Conservation (phyloP, 495 filamentous ascomycete genomes). For the Penicillium waksmanii region DNA sequence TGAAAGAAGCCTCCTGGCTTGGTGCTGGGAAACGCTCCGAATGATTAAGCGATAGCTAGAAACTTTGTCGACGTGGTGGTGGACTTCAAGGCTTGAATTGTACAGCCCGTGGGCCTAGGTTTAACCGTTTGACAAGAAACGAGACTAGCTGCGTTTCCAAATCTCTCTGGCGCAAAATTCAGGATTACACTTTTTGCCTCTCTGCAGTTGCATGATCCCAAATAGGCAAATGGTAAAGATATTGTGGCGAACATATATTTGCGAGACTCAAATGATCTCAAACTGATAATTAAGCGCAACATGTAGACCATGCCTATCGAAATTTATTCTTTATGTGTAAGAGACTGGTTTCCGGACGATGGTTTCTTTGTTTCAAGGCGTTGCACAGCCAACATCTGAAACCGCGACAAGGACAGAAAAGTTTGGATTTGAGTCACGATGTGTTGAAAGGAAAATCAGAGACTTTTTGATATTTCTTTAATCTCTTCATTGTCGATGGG, state of each 20-base stretch:
- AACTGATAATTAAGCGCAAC: not conserved
- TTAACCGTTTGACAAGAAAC: not conserved
- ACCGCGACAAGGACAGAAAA: too few relatives aligned
- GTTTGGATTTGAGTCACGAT: too few relatives aligned
- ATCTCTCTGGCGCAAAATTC: not conserved
- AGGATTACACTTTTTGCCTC: not conserved
- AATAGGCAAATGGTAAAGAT: slow-evolving; percentile 1
- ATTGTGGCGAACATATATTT: not conserved
- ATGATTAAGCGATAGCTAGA: not conserved
- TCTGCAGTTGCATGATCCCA: not conserved
- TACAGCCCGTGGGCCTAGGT: not conserved
- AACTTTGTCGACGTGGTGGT: not conserved
- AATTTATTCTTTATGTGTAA: too few relatives aligned
- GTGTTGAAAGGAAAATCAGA: too few relatives aligned
- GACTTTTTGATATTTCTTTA: too few relatives aligned
- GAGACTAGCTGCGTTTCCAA: not conserved
- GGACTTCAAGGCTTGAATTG: not conserved
- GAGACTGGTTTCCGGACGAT: too few relatives aligned
- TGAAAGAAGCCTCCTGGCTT: not conserved
- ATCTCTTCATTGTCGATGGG: too few relatives aligned
- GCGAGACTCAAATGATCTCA: not conserved
- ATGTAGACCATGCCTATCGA: not conserved
- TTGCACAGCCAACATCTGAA: too few relatives aligned
- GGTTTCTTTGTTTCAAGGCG: too few relatives aligned
- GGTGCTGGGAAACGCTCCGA: not conserved